These are phyloP conservation scores for Thelonectria rubi DNA, from an alignment of 2,329 filamentous ascomycete species.

Conservation along the genomic window DNA sequence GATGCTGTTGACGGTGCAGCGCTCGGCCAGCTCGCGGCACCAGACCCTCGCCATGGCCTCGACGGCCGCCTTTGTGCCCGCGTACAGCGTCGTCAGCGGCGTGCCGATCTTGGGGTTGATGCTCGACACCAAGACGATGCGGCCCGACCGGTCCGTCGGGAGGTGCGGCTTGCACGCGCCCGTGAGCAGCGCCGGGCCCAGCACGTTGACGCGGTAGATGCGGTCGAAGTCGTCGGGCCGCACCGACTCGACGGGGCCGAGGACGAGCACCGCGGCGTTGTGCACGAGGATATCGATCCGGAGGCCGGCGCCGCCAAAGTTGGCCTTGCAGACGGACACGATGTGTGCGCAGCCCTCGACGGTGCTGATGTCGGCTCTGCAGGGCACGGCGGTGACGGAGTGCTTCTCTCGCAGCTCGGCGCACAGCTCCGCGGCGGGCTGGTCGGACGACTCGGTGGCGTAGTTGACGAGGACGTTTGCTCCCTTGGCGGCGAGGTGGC, in stretches of 20 bases:
- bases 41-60: slow-evolving; percentile 71
- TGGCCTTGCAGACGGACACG: slow-evolving; percentile 59
- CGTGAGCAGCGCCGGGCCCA: slow-evolving; percentile 64
- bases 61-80: slow-evolving; percentile 69
- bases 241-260: slow-evolving; percentile 56
- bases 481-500: slow-evolving; percentile 64
- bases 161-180: slow-evolving; percentile 63
- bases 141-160: slow-evolving; percentile 64
- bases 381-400: slow-evolving; percentile 59
- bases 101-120: slow-evolving; percentile 64
- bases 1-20: slow-evolving; percentile 68
- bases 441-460: slow-evolving; percentile 58
- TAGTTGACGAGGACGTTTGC: slow-evolving; percentile 64
- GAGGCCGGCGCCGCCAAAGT: slow-evolving; percentile 54
- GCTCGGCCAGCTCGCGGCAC: slow-evolving; percentile 65
- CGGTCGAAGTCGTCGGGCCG: slow-evolving; percentile 60
- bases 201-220: slow-evolving; percentile 67
- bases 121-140: slow-evolving; percentile 66
- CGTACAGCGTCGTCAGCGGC: slow-evolving; percentile 64
- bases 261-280: slow-evolving; percentile 63
- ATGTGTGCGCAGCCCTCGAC: slow-evolving; percentile 63
- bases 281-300: slow-evolving; percentile 67
- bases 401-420: slow-evolving; percentile 52
- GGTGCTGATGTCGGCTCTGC: slow-evolving; percentile 71
- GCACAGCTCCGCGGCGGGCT: slow-evolving; percentile 55